Base-by-base conservation (phyloP, 768 basidiomycete genomes). In the Infundibulicybe gibba region DNA sequence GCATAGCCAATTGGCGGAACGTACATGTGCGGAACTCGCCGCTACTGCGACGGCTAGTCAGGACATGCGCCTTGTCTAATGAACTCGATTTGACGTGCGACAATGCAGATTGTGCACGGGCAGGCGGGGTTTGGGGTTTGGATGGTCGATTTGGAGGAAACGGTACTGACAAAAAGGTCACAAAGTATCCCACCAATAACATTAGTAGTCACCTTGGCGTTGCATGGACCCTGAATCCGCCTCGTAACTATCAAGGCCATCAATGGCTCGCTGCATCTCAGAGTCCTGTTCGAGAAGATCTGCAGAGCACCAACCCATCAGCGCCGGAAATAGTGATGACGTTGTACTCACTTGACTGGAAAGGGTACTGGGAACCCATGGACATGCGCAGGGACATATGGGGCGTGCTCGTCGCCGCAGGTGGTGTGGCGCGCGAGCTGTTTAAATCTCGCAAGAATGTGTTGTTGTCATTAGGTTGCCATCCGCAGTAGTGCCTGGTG, bases 221-320 rank as follows among this genome's bases (percentile, higher is more conserved):
- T 52, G 56, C 45, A 40, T 53, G 40, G 42, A 51, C 33, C 49
- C 49, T 16, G 56, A 57, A 34, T 71, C 70, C 32, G 61, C 71
- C 32, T 78, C 80, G 51, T 69, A 79, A 54, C 73, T 80, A 44
- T 80, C 76, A 48, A 80, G 56, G 16, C 70, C 77, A 21, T 76
- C 70, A 56, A 88, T 77, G 9, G 71, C 79, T 44, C 76, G 73
- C 45, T 80, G 81, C 86, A 88, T 87, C 54, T 83, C 83, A 2
- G 84, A 83, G 54, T 88, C 81, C 46, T 78, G 74, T 16, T 86
- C 83, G 47, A 87, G 61, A 13, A 87, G 67, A 65, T 87, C 85
- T 87, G 39, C 11, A 5, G 35, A 19, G 14, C n/a, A 32, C 47
- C 47, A 55, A 45, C n/a, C 34, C 49, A 49, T 42, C 25, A 25